Conservation (phyloP, 2,329 filamentous ascomycete species). For the Rosellinia necatrix region DNA sequence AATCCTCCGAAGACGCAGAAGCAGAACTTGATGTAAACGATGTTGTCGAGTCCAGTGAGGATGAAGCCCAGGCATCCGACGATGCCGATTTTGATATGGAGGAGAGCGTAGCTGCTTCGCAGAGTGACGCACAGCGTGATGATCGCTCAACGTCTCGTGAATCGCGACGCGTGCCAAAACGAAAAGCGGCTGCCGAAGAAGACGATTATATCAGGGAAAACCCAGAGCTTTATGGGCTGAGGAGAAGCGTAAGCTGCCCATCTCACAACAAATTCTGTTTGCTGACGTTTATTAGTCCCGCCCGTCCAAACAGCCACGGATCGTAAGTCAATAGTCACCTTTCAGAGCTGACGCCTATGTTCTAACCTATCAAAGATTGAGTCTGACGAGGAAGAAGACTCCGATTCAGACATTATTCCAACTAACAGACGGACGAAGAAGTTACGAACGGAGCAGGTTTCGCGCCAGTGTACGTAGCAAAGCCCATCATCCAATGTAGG, state of each 20-base stretch:
- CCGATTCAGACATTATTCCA: constrained; percentile 72
- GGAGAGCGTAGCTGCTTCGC: constrained; percentile 57
- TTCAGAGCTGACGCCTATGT: not conserved
- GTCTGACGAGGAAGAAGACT: constrained; percentile 65
- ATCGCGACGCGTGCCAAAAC: constrained; percentile 72
- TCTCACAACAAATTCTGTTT: constrained; percentile 22
- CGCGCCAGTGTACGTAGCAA: constrained; percentile 61
- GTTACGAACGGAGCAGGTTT: constrained; percentile 66
- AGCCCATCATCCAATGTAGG: constrained; percentile 2
- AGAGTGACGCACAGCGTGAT: constrained; percentile 53
- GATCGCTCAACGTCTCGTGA: constrained; percentile 72
- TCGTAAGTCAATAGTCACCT: constrained; percentile 50
- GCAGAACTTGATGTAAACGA: constrained; percentile 42
- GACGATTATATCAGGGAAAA: constrained; percentile 88
- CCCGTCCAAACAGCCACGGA: constrained; percentile 60
- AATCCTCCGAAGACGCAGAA: constrained; percentile 43
- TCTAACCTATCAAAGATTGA: constrained; percentile 39
- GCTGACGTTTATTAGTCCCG: constrained; percentile 54
- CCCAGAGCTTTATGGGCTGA: constrained; percentile 90
- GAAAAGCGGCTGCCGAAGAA: constrained; percentile 70
- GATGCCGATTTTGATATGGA: constrained; percentile 80
- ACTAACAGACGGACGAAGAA: constrained; percentile 66
- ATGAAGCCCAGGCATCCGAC: constrained; percentile 61
- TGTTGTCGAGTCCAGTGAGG: constrained; percentile 49
- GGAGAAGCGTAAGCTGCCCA: constrained; percentile 76